Evolutionary conservation across 2,329 filamentous ascomycete genomes (phyloP).

Genomic region (Helminthosporium solani): DNA sequence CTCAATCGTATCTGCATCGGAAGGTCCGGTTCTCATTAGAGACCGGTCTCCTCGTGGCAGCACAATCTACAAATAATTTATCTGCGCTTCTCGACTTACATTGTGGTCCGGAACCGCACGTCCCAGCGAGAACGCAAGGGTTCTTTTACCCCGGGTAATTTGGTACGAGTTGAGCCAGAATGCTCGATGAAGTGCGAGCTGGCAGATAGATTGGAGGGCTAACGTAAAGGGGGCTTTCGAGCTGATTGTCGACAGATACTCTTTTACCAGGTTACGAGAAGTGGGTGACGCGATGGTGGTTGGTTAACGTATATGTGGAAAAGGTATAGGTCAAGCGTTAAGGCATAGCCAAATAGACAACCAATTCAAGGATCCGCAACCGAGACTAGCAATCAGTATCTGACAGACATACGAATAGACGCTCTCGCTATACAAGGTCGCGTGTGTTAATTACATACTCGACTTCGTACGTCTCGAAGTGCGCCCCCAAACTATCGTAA

Average conservation of each 20-base stretch:
- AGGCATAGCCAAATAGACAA: too few species aligned
- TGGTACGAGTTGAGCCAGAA: slow-evolving; percentile 8
- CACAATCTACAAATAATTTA: slow-evolving; percentile 5
- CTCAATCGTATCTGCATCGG: slow-evolving; percentile 1
- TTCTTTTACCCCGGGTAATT: slow-evolving; percentile 7
- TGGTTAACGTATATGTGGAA: background rate
- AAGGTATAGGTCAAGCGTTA: too few species aligned
- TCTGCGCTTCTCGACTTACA: slow-evolving; percentile 4
- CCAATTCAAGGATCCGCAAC: too few species aligned
- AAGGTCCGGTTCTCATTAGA: slow-evolving; percentile 5
- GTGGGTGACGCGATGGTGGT: background rate
- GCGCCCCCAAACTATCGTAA: too few species aligned
- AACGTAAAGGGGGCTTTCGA: background rate
- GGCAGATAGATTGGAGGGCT: slow-evolving; percentile 7
- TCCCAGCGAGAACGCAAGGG: slow-evolving; percentile 5
- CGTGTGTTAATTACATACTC: too few species aligned
- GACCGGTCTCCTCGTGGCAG: slow-evolving; percentile 5
- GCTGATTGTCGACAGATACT: background rate
- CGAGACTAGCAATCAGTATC: too few species aligned
- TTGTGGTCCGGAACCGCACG: slow-evolving; percentile 1
- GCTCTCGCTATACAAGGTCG: too few species aligned
- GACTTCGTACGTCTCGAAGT: too few species aligned
- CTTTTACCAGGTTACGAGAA: background rate
- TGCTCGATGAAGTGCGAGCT: background rate
- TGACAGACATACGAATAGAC: too few species aligned